Conservation (phyloP, 768 basidiomycete species). For the Russula abietina region DNA sequence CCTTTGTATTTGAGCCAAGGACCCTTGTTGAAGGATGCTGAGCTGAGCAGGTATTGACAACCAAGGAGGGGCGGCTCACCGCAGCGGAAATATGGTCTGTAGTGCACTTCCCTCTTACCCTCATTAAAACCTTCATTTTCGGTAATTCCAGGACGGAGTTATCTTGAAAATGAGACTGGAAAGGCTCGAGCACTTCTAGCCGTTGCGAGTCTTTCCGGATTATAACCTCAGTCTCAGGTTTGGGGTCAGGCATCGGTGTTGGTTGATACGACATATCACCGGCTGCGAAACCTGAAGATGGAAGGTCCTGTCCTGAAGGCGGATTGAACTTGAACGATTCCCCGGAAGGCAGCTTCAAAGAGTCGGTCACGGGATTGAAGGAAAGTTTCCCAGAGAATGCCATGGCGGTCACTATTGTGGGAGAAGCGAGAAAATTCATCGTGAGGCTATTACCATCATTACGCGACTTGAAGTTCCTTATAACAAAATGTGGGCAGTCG, state of each 20-base stretch:
- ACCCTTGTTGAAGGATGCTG: conserved; percentile 46
- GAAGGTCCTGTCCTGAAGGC: conserved; percentile 81
- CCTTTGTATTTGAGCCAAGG: conserved; percentile 99
- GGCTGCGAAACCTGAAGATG: conserved; percentile 70
- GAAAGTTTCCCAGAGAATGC: conserved; percentile 89
- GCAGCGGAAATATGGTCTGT: conserved; percentile 99
- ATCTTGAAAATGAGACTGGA: conserved; percentile 65
- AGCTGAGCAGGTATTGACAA: not conserved
- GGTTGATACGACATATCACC: conserved; percentile 78
- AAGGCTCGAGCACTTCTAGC: conserved; percentile 82
- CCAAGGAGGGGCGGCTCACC: conserved; percentile 36
- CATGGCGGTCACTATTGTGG: conserved; percentile 96
- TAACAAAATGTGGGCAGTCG: conserved; percentile 2
- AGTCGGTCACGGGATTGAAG: conserved; percentile 89
- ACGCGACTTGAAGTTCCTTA: conserved; percentile 82
- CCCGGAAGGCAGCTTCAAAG: conserved; percentile 60
- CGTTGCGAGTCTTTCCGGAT: conserved; percentile 78
- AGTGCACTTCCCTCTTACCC: conserved; percentile 97
- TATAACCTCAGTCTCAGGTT: conserved; percentile 67
- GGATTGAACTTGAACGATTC: conserved; percentile 77
- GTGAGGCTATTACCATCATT: conserved; percentile 94
- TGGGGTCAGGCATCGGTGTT: conserved; percentile 60
- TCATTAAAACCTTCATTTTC: conserved; percentile 74
- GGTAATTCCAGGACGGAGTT: conserved; percentile 67
- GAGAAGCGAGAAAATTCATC: conserved; percentile 98